These are phyloP conservation scores for Nematodospora valgi DNA, from an alignment of 805 yeast species.

Conservation along the genomic window DNA sequence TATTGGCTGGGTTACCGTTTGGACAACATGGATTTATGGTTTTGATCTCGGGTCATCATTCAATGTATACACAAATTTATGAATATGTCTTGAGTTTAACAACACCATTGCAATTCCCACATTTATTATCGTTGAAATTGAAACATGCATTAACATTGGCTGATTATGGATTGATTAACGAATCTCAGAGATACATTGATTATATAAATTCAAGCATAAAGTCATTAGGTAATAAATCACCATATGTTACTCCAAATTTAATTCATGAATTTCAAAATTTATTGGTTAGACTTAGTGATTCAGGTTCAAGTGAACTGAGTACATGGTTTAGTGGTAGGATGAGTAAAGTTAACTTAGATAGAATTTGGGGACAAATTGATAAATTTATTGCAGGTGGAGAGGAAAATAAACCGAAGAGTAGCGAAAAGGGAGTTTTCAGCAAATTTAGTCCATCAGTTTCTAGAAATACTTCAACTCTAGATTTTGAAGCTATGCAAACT, in stretches of 20 bases:
- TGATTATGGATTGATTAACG: constrained; percentile 58
- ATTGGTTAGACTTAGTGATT: constrained; percentile 45
- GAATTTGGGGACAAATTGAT: constrained; percentile 85
- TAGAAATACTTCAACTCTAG: constrained; percentile 44
- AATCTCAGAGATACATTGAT: constrained; percentile 65
- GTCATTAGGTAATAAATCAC: constrained; percentile 26
- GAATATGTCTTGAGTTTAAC: constrained; percentile 47
- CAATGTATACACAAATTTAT: constrained; percentile 63
- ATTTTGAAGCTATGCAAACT: constrained; percentile 19
- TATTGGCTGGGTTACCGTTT: constrained; percentile 46
- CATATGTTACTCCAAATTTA: constrained; percentile 21
- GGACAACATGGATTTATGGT: constrained; percentile 9
- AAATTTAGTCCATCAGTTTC: constrained; percentile 70
- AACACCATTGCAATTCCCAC: constrained; percentile 41
- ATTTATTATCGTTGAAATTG: constrained; percentile 57
- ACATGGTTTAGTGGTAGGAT: constrained; percentile 63
- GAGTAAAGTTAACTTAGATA: constrained; percentile 66
- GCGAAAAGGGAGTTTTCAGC: constrained; percentile 59
- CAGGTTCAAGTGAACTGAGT: constrained; percentile 44
- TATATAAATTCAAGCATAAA: constrained; percentile 33
- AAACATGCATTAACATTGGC: constrained; percentile 66
- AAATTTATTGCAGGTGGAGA: constrained; percentile 87
- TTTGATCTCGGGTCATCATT: constrained; percentile 20
- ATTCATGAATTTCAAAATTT: constrained; percentile 34
- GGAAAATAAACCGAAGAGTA: constrained; percentile 42